Base-by-base conservation (phyloP, 2,329 filamentous ascomycete species). In the Talaromyces funiculosus region DNA sequence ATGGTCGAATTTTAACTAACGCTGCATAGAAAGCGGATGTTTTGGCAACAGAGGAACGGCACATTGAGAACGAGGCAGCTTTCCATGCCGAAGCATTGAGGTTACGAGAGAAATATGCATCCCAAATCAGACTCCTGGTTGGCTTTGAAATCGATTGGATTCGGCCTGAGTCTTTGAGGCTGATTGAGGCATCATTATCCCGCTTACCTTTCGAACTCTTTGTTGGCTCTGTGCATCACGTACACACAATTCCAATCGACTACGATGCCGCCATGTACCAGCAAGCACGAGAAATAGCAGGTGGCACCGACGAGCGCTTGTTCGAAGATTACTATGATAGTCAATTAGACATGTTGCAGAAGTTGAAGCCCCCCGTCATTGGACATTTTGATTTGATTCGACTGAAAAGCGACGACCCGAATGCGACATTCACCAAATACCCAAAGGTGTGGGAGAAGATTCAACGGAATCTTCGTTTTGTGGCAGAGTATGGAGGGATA, bases 81-180 rank as follows among this genome's bases (percentile, higher is more conserved):
- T 99, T 92, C 77, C 84, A 93, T 66, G 63, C 75, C 57, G 90
- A 96, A 77, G 92, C 94, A 8, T 75, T 81, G 57, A 86, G 89
- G 35, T 80, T 99, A 31, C 88, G 88, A 59, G 73, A 77, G 3
- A 83, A 82, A 65, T 97, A 97, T 76, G 81, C 84, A 5, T 70
- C 77, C 8, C 80, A 87, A 64, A 92, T 99, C 67, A 81, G 87
- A 59, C 81, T 99, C 65, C 82, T 96, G 45, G 86, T 99, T 71
- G 94, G 90, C 49, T 96, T 97, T 72, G 94, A 99, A 75, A 85
- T 86, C 58, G 94, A 99, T 73, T 99, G 90, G 86, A 94, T 97
- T 72, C 87, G 92, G 6, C 82, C 87, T 0, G 81, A 80, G 3
- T 84, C 83, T 3, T 85, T 86, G 67, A 75, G 73, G 0, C 77